These are phyloP conservation scores for Oidiodendron maius DNA, from an alignment of 495 filamentous ascomycete species.

Conservation along the genomic window DNA sequence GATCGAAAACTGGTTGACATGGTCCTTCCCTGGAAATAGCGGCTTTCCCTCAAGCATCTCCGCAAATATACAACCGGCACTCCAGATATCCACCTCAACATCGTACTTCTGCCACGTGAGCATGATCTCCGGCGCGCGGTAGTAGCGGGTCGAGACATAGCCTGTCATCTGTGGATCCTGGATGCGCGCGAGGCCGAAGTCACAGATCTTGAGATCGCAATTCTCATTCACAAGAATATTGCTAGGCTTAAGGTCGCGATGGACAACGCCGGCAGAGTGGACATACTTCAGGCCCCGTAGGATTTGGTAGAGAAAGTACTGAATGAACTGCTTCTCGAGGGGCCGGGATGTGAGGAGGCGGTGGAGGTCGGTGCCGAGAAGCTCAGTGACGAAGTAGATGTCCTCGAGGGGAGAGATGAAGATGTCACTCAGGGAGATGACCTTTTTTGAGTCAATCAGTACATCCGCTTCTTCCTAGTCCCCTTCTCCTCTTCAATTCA, in stretches of 20 bases:
- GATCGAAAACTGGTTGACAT: conserved; percentile 99
- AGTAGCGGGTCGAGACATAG: conserved; percentile 98
- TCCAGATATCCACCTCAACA: conserved; percentile 99
- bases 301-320: conserved; percentile 99
- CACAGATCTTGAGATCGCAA: conserved; percentile 98
- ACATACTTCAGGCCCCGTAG: conserved; percentile 98
- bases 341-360: conserved; percentile 91
- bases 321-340: conserved; percentile 98
- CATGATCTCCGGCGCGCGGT: conserved; percentile 98
- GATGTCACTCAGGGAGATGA: conserved; percentile 97
- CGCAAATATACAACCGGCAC: conserved; percentile 96
- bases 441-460: no score
- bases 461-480: conserved; percentile 7
- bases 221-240: conserved; percentile 99
- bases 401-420: conserved; percentile 99
- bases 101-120: conserved; percentile 99
- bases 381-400: conserved; percentile 97
- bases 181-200: conserved; percentile 94
- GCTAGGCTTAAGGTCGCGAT: conserved; percentile 94
- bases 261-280: conserved; percentile 95
- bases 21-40: conserved; percentile 96
- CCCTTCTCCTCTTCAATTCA: no score
- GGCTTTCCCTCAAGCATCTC: conserved; percentile 99
- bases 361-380: conserved; percentile 94
- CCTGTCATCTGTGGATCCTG: conserved; percentile 99